Base-by-base conservation (phyloP, 2,329 filamentous ascomycete species). In the Epichloe amarillans region DNA sequence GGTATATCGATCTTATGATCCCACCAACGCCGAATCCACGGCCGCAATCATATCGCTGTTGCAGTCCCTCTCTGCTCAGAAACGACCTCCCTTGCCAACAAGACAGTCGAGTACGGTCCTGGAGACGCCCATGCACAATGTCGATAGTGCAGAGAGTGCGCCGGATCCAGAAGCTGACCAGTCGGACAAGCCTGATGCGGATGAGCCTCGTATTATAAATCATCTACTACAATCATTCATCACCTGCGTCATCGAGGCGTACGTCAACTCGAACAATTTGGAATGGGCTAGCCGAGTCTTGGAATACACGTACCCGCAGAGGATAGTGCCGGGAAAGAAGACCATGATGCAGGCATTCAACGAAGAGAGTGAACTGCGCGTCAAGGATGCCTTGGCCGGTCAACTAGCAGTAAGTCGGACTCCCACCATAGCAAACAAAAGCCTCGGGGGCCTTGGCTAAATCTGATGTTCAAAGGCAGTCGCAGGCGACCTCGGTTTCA, bases 201-300 rank as follows among this genome's bases (percentile, higher is more conserved):
- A 73, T 37, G 85, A 90, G 62, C 69, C 69, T 2, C 75, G 73
- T 8, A 69, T 89, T 54, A 79, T 84, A 59, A 72, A 72, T 37
- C 79, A 76, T 52, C 69, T 91, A 15, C 67, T 91, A 23, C 83
- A 88, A 60, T 82, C 83, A 1, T 90, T 93, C 63, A 73, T 88
- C n/a, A 88, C 84, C 0, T 85, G 86, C 61, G 69, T 90, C 17
- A 67, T 90, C 11, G 86, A 90, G 62, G 77, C 83, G 44, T 91
- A 88, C 57, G 75, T 87, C 54, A 80, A 81, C 56, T 70, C 67
- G 6, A 76, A 81, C 56, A 69, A 71, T 23, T 64, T 84, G 63
- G 74, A 77, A 44, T 84, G 80, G 81, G 74, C 80, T 2, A 69
- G 76, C 14, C 70, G 86, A 47, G 64, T 89, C 51, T 72, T 86